These are phyloP conservation scores for Aspergillus ochraceoroseus DNA, from an alignment of 2,329 filamentous ascomycete species.

Conservation along the genomic window DNA sequence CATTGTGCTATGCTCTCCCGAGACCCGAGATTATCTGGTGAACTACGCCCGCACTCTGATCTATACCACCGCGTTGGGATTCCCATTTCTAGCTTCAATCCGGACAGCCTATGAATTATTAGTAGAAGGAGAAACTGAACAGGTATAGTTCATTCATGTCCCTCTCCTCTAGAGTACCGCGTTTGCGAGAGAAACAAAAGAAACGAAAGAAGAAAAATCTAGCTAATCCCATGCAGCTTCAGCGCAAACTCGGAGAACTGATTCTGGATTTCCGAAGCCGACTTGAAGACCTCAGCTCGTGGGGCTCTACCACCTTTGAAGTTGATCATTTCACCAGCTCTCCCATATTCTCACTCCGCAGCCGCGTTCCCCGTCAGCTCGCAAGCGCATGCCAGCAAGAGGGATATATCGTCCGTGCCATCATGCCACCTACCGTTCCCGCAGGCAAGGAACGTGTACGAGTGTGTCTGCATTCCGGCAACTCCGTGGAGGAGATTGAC, in stretches of 20 bases:
- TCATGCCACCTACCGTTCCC: slow-evolving; percentile 65
- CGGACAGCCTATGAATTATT: slow-evolving; percentile 56
- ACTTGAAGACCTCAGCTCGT: slow-evolving; percentile 39
- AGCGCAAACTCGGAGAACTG: slow-evolving; percentile 46
- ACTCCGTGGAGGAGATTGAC: slow-evolving; percentile 55
- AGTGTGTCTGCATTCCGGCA: slow-evolving; percentile 64
- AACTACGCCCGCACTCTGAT: slow-evolving; percentile 73
- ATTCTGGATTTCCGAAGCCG: slow-evolving; percentile 45
- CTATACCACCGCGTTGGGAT: slow-evolving; percentile 66
- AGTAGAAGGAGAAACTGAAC: slow-evolving; percentile 46
- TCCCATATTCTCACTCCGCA: slow-evolving; percentile 62
- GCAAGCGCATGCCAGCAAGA: slow-evolving; percentile 56
- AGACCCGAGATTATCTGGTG: slow-evolving; percentile 61
- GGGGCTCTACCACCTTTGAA: slow-evolving; percentile 32
- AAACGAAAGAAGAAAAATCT: background rate
- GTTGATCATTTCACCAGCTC: slow-evolving; percentile 49
- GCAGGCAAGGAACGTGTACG: slow-evolving; percentile 59
- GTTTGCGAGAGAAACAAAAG: background rate
- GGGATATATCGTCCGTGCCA: slow-evolving; percentile 59
- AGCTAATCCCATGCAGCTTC: slow-evolving; percentile 29
- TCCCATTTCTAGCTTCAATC: slow-evolving; percentile 57
- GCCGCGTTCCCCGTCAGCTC: slow-evolving; percentile 53
- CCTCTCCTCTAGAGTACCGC: background rate
- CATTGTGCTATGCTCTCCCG: slow-evolving; percentile 57
- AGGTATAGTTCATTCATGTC: slow-evolving; percentile 34